A percentile compares a stretch with the other conserved stretches of the same genome.
Evolutionary conservation across 202 grass and related monocot species (phyloP).

Genomic region (Brachypodium distachyon): DNA sequence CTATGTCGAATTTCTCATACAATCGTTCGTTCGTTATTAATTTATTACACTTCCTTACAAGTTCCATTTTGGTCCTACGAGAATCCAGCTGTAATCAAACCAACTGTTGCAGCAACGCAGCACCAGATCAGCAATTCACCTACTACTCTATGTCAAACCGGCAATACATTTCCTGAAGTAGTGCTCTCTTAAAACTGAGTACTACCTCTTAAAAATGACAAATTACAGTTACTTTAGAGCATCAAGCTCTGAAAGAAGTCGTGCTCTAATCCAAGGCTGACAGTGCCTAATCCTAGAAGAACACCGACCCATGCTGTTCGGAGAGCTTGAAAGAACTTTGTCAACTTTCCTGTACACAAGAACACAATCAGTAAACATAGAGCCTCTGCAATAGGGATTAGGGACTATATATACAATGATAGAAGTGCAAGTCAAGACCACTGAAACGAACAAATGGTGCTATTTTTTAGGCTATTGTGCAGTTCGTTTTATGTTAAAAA

Average conservation of each 20-base stretch:
- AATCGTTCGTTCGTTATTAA: background rate
- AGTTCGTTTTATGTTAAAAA: background rate
- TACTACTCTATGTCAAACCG: background rate
- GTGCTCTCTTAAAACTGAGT: constrained; percentile 21
- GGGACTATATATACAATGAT: background rate
- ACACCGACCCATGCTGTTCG: constrained; percentile 38
- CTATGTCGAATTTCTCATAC: background rate
- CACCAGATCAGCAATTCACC: constrained; percentile 9
- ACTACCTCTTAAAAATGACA: background rate
- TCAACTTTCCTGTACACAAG: constrained; percentile 53
- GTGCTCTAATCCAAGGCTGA: constrained; percentile 48
- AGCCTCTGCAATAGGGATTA: constrained; percentile 13
- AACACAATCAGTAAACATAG: constrained; percentile 18
- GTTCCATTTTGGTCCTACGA: background rate
- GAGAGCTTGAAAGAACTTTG: constrained; percentile 43
- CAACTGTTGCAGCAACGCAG: constrained; percentile 4
- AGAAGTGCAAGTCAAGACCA: background rate
- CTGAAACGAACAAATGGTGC: background rate
- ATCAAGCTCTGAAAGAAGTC: constrained; percentile 84
- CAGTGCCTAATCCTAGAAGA: constrained; percentile 59
- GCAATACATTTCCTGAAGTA: constrained; percentile 10
- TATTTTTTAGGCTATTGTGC: background rate
- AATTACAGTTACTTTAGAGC: constrained; percentile 40
- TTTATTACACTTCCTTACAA: background rate
- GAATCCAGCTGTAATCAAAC: constrained; percentile 10